Percentiles rank a stretch among this genome's conserved stretches.
phyloP scores from a whole-genome alignment of 2,329 filamentous ascomycete genomes.

The Metarhizium album region DNA sequence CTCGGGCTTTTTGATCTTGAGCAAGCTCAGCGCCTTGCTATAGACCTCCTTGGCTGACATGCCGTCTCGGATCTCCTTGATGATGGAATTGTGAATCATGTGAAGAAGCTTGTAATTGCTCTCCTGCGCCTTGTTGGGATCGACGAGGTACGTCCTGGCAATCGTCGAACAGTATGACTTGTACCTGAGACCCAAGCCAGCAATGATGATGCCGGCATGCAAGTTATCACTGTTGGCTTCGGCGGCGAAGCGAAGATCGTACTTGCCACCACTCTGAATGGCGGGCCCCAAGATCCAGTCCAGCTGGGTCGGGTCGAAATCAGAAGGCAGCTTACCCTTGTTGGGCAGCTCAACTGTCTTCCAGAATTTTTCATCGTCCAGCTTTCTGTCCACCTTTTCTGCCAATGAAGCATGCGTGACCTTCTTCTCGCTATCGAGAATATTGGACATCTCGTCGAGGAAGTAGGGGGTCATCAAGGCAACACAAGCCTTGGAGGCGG shows the following conservation, averaged over 20 bases:
- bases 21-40: conserved; percentile 66
- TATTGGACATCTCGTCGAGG: conserved; percentile 93
- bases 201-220: conserved; percentile 87
- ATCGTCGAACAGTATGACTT: conserved; percentile 92
- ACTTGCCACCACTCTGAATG: conserved; percentile 91
- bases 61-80: conserved; percentile 85
- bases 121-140: conserved; percentile 93
- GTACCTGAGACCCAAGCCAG: conserved; percentile 84
- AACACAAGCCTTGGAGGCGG: conserved; percentile 86
- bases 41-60: conserved; percentile 83
- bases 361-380: conserved; percentile 92
- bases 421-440: conserved; percentile 94
- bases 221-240: conserved; percentile 73
- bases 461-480: conserved; percentile 94
- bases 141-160: conserved; percentile 88
- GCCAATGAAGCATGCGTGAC: conserved; percentile 80
- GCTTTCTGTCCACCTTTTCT: conserved; percentile 81
- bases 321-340: conserved; percentile 66
- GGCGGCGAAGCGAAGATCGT: conserved; percentile 72
- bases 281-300: conserved; percentile 90
- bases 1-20: conserved; percentile 88
- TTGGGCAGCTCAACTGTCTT: conserved; percentile 61
- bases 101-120: conserved; percentile 84
- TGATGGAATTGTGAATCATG: conserved; percentile 74
- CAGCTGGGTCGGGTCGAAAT: conserved; percentile 79